These are phyloP conservation scores for Spathaspora boniae DNA, from an alignment of 805 yeast genomes.

Conservation along the genomic window DNA sequence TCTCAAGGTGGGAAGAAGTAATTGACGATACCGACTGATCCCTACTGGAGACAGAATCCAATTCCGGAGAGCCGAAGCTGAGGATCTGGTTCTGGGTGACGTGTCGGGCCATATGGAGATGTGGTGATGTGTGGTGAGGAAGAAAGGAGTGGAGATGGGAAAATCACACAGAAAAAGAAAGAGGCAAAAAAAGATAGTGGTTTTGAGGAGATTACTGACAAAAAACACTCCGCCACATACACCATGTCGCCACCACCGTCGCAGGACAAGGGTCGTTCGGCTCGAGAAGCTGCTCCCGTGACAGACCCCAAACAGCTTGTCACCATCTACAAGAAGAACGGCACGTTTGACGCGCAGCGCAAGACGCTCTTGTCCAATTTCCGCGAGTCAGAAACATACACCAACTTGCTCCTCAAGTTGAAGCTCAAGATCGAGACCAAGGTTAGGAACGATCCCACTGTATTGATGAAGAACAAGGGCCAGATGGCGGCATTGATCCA, in stretches of 20 bases:
- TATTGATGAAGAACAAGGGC: constrained; percentile 47
- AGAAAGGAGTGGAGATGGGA: not conserved
- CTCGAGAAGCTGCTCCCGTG: constrained; percentile 3
- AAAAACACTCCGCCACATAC: not conserved
- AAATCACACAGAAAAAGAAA: not conserved
- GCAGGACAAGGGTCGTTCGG: not conserved
- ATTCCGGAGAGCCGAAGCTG: too few species aligned
- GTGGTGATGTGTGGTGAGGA: not conserved
- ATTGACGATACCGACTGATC: too few species aligned
- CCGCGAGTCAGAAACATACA: constrained; percentile 36
- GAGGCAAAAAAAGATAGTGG: not conserved
- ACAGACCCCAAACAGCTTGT: constrained; percentile 38
- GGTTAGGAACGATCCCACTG: constrained; percentile 45
- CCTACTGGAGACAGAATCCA: too few species aligned
- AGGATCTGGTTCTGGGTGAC: too few species aligned
- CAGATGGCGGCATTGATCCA: constrained; percentile 51
- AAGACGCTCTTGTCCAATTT: constrained; percentile 42
- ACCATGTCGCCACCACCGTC: too few species aligned
- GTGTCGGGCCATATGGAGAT: too few species aligned
- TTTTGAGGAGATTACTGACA: not conserved
- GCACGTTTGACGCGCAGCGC: constrained; percentile 46
- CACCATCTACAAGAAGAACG: constrained; percentile 44
- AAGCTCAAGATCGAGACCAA: constrained; percentile 43
- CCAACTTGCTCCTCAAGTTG: constrained; percentile 37
- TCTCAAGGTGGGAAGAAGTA: too few species aligned